A percentile compares a stretch with the other conserved stretches of the same genome.
These are phyloP conservation scores for Malbranchea zuffiana DNA, from an alignment of 2,329 filamentous ascomycete species.

Conservation along the genomic window DNA sequence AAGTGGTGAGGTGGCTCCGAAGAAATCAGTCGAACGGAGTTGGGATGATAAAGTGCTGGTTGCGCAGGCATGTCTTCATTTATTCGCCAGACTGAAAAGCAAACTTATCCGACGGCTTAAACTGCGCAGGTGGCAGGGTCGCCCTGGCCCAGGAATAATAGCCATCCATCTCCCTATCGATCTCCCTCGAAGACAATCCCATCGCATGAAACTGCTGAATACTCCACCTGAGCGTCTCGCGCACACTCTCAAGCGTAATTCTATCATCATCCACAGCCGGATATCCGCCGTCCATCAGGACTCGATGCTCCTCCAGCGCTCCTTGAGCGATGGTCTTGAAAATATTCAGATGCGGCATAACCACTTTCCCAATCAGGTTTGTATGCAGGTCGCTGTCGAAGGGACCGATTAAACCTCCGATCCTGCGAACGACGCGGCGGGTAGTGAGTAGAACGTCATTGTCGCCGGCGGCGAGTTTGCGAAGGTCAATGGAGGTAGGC, in stretches of 20 bases:
- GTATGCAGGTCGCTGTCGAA: constrained; percentile 15
- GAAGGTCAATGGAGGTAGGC: constrained; percentile 15
- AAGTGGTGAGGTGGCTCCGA: too few species aligned
- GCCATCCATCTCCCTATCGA: constrained; percentile 27
- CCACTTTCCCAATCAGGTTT: constrained; percentile 21
- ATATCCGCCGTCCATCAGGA: constrained; percentile 2
- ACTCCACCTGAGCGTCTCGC: constrained; percentile 26
- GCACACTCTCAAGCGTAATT: constrained; percentile 10
- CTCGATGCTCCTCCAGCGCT: constrained; percentile 22
- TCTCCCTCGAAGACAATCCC: constrained; percentile 21
- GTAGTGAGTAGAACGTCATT: constrained; percentile 4
- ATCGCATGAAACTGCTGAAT: constrained; percentile 23
- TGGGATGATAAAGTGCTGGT: too few species aligned
- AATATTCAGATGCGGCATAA: constrained; percentile 26
- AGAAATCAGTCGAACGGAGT: too few species aligned
- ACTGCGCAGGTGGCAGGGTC: background rate
- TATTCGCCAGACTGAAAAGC: too few species aligned
- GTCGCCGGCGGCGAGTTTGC: constrained; percentile 10
- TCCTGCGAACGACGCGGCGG: background rate
- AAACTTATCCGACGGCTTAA: too few species aligned
- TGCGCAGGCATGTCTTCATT: too few species aligned
- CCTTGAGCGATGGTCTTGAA: constrained; percentile 28
- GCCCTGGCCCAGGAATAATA: constrained; percentile 12
- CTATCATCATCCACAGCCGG: background rate
- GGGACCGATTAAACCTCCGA: background rate